Base-by-base conservation (phyloP, 1,284 basidiomycete genomes). In the Vanrija humicola region DNA sequence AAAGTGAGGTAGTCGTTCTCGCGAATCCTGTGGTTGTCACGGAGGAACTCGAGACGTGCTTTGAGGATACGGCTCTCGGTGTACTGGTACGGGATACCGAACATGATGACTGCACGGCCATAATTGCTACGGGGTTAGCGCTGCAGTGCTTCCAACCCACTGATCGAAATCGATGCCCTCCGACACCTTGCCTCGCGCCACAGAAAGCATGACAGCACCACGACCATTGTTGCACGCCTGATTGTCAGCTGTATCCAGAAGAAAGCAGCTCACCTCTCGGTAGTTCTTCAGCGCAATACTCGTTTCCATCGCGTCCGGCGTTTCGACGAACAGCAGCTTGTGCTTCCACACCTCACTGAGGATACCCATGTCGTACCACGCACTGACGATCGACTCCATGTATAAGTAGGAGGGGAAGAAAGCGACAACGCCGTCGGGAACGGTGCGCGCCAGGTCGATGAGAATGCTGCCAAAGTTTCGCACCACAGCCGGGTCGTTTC, bases 151-250 rank as follows among this genome's bases (percentile, higher is more conserved):
- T 12, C 12, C 18, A 3, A 65, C 72, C 38, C 50, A 77, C 76
- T 99, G 96, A 75, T 99, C 96, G 70, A 99, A 99, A 84, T 99
- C 96, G 71, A 99, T 99, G 6, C 96, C 96, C 78, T 99, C 96
- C 0, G 96, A 98, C 0, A 99, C 96, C 76, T 99, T 99, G 7
- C 96, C 96, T 81, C 96, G 86, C 19, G 96, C 96, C 44, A 99
- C 96, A 21, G 95, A 98, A 21, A 99, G 81, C 42, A 99, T 79
- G 40, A 98, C 94, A 7, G 96, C 96, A 0, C 96, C 96, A 52
- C 96, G 86, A 21, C 96, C 96, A 71, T 99, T 99, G 77, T 98
- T 94, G 74, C 96, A 99, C 26, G 96, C 96, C 90, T 94, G 55
- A 7, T 25, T 38, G 51, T 57, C 29, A 49, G 48, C 50, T 50